A percentile compares a stretch with the other conserved stretches of the same genome.
Evolutionary conservation across 1,139 yeast species (phyloP).

Genomic region (Sugiyamaella paludigena): DNA sequence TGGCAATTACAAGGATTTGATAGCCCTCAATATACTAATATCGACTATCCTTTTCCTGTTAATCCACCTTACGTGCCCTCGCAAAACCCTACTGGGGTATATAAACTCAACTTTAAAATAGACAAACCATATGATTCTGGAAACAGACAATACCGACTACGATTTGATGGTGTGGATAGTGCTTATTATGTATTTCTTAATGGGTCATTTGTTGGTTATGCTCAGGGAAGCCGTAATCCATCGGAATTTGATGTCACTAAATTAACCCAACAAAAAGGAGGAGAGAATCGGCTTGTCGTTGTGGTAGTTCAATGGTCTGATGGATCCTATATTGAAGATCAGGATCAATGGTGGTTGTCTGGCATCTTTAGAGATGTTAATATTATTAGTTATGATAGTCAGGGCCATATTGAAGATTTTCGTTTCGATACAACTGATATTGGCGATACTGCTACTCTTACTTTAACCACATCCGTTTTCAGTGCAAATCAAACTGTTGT

Average conservation of each 20-base stretch:
- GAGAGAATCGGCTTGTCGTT: slow-evolving; percentile 26
- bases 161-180: slow-evolving; percentile 41
- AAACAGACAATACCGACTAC: slow-evolving; percentile 23
- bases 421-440: slow-evolving; percentile 19
- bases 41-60: slow-evolving; percentile 37
- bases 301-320: slow-evolving; percentile 40
- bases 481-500: neutral
- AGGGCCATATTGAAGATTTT: slow-evolving; percentile 27
- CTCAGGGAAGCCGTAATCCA: slow-evolving; percentile 39
- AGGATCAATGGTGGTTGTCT: slow-evolving; percentile 42
- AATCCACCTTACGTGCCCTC: slow-evolving; percentile 40
- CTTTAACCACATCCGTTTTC: slow-evolving; percentile 7
- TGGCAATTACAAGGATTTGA: slow-evolving; percentile 43
- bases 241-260: slow-evolving; percentile 36
- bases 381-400: slow-evolving; percentile 17
- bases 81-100: slow-evolving; percentile 40
- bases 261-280: slow-evolving; percentile 11
- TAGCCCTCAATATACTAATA: slow-evolving; percentile 39
- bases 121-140: slow-evolving; percentile 17
- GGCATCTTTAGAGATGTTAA: slow-evolving; percentile 34
- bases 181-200: slow-evolving; percentile 38
- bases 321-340: slow-evolving; percentile 40
- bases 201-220: slow-evolving; percentile 35
- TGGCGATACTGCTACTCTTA: slow-evolving; percentile 5
- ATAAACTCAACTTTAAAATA: slow-evolving; percentile 27